Conservation (phyloP, 2,329 filamentous ascomycete species). For the Biscogniauxia marginata region DNA sequence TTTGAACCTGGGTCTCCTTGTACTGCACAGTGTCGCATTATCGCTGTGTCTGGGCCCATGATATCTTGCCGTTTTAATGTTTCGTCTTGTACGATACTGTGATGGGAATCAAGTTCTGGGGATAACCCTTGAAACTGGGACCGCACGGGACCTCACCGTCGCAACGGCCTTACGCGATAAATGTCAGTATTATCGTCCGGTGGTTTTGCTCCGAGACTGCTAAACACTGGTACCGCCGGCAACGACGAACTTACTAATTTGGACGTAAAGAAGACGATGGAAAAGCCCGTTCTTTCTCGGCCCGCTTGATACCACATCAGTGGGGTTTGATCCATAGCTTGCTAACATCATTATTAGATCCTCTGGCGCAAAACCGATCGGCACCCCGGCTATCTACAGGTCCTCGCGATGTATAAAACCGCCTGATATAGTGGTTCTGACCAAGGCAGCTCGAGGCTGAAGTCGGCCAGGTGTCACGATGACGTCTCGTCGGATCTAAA, state of each 20-base stretch:
- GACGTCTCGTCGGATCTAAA: neutral
- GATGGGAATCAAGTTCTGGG: neutral
- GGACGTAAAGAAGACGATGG: neutral
- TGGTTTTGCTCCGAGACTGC: neutral
- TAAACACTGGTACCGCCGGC: neutral
- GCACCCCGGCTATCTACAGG: neutral
- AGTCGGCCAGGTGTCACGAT: neutral
- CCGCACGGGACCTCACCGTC: neutral
- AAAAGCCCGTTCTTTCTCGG: neutral
- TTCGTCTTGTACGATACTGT: neutral
- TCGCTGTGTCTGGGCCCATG: neutral
- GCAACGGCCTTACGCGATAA: neutral
- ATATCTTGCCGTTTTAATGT: neutral
- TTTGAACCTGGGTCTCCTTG: neutral
- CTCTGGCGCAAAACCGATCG: neutral
- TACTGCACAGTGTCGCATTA: neutral
- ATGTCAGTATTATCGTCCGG: neutral
- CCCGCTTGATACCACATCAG: neutral
- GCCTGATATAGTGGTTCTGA: neutral
- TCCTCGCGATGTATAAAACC: neutral
- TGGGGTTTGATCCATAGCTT: neutral
- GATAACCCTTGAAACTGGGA: neutral
- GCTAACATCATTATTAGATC: neutral
- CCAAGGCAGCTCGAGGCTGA: neutral
- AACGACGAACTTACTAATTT: neutral